phyloP scores from a whole-genome alignment of 2,329 filamentous ascomycete species.

The Stachybotrys echinatus region DNA sequence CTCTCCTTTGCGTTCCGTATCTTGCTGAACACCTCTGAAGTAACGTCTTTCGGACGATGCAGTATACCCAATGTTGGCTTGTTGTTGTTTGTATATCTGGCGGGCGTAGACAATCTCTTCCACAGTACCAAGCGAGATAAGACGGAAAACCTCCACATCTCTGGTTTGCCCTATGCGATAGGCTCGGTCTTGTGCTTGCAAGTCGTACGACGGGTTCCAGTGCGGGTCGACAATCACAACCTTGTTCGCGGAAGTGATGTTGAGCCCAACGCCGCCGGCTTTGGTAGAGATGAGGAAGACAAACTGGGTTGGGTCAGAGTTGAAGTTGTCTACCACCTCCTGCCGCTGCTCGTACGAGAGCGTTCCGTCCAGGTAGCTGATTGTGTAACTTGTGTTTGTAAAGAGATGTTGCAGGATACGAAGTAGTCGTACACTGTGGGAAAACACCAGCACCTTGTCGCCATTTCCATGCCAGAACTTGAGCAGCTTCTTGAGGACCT shows the following conservation, averaged over 20 bases:
- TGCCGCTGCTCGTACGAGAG: conserved; percentile 81
- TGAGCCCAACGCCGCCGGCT: conserved; percentile 88
- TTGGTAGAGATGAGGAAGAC: conserved; percentile 94
- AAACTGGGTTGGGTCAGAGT: conserved; percentile 79
- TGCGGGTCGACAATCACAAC: conserved; percentile 96
- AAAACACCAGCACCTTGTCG: conserved; percentile 94
- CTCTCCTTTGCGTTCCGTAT: conserved; percentile 78
- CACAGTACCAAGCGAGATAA: conserved; percentile 86
- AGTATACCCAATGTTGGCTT: conserved; percentile 95
- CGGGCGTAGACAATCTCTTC: conserved; percentile 96
- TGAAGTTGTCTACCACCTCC: conserved; percentile 82
- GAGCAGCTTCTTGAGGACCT: conserved; percentile 78
- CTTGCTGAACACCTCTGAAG: conserved; percentile 89
- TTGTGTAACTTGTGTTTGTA: conserved; percentile 80
- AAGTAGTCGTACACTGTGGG: conserved; percentile 80
- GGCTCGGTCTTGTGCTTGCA: conserved; percentile 93
- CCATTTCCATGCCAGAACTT: conserved; percentile 85
- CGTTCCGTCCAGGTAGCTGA: conserved; percentile 84
- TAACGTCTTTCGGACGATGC: conserved; percentile 89
- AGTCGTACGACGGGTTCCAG: conserved; percentile 93
- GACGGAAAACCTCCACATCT: conserved; percentile 91
- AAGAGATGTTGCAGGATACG: conserved; percentile 83
- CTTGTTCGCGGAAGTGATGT: conserved; percentile 97
- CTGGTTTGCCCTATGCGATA: conserved; percentile 91
- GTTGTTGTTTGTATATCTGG: conserved; percentile 98